Conservation (phyloP, 2,329 filamentous ascomycete species). For the Coleophoma eucalyptorum region DNA sequence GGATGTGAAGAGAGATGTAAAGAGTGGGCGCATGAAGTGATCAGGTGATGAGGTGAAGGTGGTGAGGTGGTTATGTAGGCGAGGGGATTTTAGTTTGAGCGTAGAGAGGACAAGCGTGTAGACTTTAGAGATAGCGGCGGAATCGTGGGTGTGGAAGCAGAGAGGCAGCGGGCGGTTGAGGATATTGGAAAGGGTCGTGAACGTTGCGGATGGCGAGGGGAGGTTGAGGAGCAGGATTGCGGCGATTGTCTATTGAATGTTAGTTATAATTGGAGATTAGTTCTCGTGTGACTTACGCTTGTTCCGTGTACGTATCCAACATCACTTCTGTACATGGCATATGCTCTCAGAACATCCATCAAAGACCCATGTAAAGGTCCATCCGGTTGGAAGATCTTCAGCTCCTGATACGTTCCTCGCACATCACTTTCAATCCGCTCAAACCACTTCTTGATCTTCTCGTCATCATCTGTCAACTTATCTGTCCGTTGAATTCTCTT, state of each 20-base stretch:
- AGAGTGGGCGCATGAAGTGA: constrained; percentile 55
- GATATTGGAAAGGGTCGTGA: constrained; percentile 71
- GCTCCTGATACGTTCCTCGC: constrained; percentile 63
- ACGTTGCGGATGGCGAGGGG: constrained; percentile 57
- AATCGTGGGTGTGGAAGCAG: constrained; percentile 70
- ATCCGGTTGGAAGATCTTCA: constrained; percentile 59
- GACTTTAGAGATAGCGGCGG: constrained; percentile 62
- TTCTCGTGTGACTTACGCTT: constrained; percentile 54
- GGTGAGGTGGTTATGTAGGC: constrained; percentile 61
- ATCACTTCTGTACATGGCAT: constrained; percentile 78
- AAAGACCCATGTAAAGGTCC: constrained; percentile 63
- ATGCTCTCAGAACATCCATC: constrained; percentile 71
- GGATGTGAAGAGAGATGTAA: constrained; percentile 61
- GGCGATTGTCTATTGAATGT: constrained; percentile 56
- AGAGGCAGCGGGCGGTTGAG: constrained; percentile 73
- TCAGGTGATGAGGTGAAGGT: constrained; percentile 41
- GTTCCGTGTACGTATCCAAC: constrained; percentile 74
- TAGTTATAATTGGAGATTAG: constrained; percentile 8
- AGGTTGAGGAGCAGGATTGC: constrained; percentile 72
- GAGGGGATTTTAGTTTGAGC: constrained; percentile 59
- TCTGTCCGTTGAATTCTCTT: constrained; percentile 24
- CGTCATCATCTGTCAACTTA: constrained; percentile 41
- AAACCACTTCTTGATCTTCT: constrained; percentile 56
- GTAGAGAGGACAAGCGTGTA: constrained; percentile 68
- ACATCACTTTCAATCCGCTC: constrained; percentile 62